Evolutionary conservation across 768 basidiomycete species (phyloP).

Genomic region (Dioszegia aurantiaca): DNA sequence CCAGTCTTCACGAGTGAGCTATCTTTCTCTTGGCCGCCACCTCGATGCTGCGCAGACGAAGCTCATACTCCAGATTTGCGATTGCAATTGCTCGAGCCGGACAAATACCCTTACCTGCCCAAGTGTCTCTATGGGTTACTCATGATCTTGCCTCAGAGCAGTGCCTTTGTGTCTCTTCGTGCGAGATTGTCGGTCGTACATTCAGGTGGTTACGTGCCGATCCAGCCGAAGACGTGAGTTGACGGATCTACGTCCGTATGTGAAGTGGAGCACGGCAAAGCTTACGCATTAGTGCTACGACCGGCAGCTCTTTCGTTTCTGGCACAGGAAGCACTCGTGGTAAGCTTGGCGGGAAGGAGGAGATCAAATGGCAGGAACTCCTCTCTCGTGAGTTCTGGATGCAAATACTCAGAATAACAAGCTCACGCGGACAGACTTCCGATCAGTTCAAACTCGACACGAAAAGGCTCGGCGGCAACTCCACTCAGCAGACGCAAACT

Average conservation of each 20-base stretch:
- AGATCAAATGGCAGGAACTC: conserved; percentile 97
- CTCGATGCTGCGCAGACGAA: neutral
- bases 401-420: neutral
- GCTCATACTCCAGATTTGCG: conserved; percentile 56
- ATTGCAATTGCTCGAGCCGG: conserved; percentile 91
- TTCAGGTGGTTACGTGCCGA: conserved; percentile 84
- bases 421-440: conserved; percentile 61
- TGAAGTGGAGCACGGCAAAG: no score
- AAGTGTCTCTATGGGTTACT: conserved; percentile 95
- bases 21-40: neutral
- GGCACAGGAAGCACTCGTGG: conserved; percentile 60
- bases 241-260: neutral
- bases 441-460: conserved; percentile 80
- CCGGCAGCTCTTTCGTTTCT: conserved; percentile 26
- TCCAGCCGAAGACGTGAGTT: conserved; percentile 73
- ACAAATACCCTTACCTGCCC: conserved; percentile 91
- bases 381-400: conserved; percentile 60
- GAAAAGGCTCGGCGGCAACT: conserved; percentile 82
- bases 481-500: conserved; percentile 54
- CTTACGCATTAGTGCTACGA: neutral
- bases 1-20: conserved; percentile 94
- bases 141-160: conserved; percentile 95
- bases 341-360: conserved; percentile 72
- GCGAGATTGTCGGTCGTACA: conserved; percentile 94
- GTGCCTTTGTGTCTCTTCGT: conserved; percentile 88